phyloP scores from a whole-genome alignment of 768 basidiomycete species.

The Boletus coccyginus region DNA sequence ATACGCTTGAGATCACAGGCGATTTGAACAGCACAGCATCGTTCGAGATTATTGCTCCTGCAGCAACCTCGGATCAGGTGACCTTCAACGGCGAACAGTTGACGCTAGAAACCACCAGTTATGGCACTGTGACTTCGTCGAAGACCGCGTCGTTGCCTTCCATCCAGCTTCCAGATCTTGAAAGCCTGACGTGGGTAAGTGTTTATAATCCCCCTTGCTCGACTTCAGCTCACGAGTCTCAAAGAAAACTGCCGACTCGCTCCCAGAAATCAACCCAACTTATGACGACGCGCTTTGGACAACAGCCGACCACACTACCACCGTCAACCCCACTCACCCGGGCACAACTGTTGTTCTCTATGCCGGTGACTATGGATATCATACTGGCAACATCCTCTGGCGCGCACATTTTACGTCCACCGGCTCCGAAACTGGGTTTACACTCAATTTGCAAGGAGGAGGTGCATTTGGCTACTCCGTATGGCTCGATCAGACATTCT shows the following conservation, averaged over 20 bases:
- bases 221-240: not conserved
- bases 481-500: slow-evolving; percentile 46
- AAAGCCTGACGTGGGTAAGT: slow-evolving; percentile 17
- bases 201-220: not conserved
- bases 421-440: slow-evolving; percentile 44
- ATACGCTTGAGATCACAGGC: slow-evolving; percentile 41
- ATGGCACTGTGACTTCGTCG: slow-evolving; percentile 38
- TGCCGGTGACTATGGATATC: slow-evolving; percentile 49
- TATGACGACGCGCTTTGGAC: slow-evolving; percentile 47
- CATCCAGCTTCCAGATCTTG: slow-evolving; percentile 20
- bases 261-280: slow-evolving; percentile 36
- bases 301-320: slow-evolving; percentile 39
- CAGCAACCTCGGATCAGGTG: slow-evolving; percentile 35
- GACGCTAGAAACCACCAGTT: slow-evolving; percentile 34
- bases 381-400: slow-evolving; percentile 53
- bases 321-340: slow-evolving; percentile 39
- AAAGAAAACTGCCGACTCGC: slow-evolving; percentile 25
- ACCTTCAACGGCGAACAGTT: slow-evolving; percentile 43
- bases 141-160: slow-evolving; percentile 11
- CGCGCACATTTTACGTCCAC: slow-evolving; percentile 49
- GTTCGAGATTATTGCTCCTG: slow-evolving; percentile 49
- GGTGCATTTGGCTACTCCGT: slow-evolving; percentile 47
- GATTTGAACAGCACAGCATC: slow-evolving; percentile 42
- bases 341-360: slow-evolving; percentile 44
- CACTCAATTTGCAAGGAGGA: slow-evolving; percentile 41